phyloP scores from a whole-genome alignment of 2,329 filamentous ascomycete species.

The Venturiaceae sp. region DNA sequence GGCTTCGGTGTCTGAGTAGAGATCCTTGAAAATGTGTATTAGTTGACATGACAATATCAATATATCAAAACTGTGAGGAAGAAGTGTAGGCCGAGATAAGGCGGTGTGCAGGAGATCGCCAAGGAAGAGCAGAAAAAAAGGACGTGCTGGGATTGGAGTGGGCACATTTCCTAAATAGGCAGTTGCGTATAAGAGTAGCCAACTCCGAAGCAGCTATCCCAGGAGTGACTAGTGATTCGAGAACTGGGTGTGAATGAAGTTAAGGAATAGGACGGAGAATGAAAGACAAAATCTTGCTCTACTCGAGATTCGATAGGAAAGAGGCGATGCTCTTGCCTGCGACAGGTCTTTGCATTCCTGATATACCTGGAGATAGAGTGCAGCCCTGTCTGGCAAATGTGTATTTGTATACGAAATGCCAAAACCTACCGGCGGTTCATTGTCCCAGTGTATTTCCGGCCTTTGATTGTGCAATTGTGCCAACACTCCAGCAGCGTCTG shows the following conservation, averaged over 20 bases:
- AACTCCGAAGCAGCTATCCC: too few relatives aligned
- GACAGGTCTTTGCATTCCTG: too few relatives aligned
- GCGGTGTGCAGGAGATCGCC: neutral
- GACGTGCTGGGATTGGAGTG: neutral
- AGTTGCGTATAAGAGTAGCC: too few relatives aligned
- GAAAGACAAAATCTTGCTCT: too few relatives aligned
- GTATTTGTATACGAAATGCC: neutral
- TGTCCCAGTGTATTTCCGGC: conserved; percentile 67
- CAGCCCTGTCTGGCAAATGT: too few relatives aligned
- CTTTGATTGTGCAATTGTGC: conserved; percentile 78
- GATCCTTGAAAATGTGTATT: conserved; percentile 18
- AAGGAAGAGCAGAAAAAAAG: neutral
- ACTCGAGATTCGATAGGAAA: too few relatives aligned
- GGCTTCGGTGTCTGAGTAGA: conserved; percentile 26
- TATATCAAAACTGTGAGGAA: neutral
- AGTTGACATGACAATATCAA: conserved; percentile 10
- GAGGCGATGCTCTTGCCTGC: too few relatives aligned
- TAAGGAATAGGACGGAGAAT: too few relatives aligned
- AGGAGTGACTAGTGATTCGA: too few relatives aligned
- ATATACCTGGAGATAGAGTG: too few relatives aligned
- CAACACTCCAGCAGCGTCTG: conserved; percentile 74
- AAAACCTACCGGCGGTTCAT: conserved; percentile 54
- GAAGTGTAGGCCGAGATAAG: neutral
- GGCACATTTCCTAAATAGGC: neutral
- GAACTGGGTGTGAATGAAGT: too few relatives aligned